These are phyloP conservation scores for Salicornia ramosissima DNA, from an alignment of 148 eudicot genomes.

Conservation along the genomic window DNA sequence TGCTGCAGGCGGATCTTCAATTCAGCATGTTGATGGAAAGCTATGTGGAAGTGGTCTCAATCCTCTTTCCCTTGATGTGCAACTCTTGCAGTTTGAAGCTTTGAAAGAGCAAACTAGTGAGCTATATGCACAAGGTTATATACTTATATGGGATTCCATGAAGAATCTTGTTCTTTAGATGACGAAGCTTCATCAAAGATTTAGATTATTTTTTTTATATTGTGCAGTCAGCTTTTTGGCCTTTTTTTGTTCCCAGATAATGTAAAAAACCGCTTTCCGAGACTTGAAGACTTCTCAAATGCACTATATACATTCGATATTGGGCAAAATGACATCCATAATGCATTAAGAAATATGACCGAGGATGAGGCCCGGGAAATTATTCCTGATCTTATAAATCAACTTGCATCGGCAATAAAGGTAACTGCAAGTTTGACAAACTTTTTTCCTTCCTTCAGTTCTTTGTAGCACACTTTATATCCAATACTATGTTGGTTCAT, in stretches of 20 bases:
- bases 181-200: neutral
- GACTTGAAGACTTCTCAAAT: slow-evolving; percentile 41
- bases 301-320: slow-evolving; percentile 83
- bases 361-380: slow-evolving; percentile 51
- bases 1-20: slow-evolving; percentile 83
- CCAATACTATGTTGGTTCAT: neutral
- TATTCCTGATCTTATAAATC: slow-evolving; percentile 60
- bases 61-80: slow-evolving; percentile 75
- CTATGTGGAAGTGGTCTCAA: slow-evolving; percentile 61
- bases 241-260: slow-evolving; percentile 10
- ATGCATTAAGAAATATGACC: slow-evolving; percentile 51
- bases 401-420: slow-evolving; percentile 48
- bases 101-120: slow-evolving; percentile 48
- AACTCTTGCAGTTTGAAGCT: slow-evolving; percentile 56
- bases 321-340: slow-evolving; percentile 80
- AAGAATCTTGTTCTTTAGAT: neutral
- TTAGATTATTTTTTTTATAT: neutral
- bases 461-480: neutral
- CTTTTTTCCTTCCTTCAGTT: neutral
- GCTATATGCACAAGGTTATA: slow-evolving; percentile 18
- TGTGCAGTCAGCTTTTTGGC: neutral
- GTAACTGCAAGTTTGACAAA: slow-evolving; percentile 27
- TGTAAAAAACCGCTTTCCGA: slow-evolving; percentile 37
- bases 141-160: slow-evolving; percentile 14
- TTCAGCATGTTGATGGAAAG: slow-evolving; percentile 67